Evolutionary conservation across 2,329 filamentous ascomycete species (phyloP), one percentile per base, ranked within the genome.

Genomic region (Geosmithia morbida): DNA sequence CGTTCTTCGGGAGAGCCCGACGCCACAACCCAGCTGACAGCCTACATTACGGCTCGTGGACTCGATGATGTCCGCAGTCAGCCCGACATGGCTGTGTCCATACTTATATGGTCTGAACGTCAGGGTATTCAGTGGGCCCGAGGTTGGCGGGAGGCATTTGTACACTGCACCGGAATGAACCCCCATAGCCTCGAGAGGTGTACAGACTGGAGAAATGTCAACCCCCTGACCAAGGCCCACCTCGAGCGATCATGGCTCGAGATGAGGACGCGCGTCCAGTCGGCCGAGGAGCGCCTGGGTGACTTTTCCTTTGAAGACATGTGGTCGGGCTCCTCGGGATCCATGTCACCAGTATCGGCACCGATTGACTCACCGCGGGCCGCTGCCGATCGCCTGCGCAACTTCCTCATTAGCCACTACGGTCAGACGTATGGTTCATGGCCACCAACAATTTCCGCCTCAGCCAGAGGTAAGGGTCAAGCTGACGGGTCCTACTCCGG

Each of bases 41-140:
- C 77, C 30, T 85, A 83, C 55, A 62, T 85, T 2, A 67, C 67
- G 2, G 68, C 69, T 0, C 71, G 75, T 11, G 74, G 73, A 6
- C 72, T 85, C 6, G 79, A 84, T 52, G 80, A 86, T 56, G 68
- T 81, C 11, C 72, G 81, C 11, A 74, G 75, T 48, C 77, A 78
- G 50, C 66, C 77, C 0, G 73, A 76, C 37, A 67, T 68, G 2
- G 80, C 81, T 1, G 69, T 81, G 2, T 72, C 75, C 1, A 62
- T 85, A 16, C 65, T 87, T 3, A 74, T 77, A 0, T 86, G 80
- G 77, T 73, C 77, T 2, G 83, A 86, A 53, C 68, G 67, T n/a
- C 66, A 71, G 2, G 70, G 67, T 17, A 74, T 85, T 8, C 69
- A 69, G 5, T 83, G 81, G 79, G 71, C 77, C 43, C 75, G 81